Conservation (phyloP, 352 stramenopile species). For the Elongisporangium prolatum region DNA sequence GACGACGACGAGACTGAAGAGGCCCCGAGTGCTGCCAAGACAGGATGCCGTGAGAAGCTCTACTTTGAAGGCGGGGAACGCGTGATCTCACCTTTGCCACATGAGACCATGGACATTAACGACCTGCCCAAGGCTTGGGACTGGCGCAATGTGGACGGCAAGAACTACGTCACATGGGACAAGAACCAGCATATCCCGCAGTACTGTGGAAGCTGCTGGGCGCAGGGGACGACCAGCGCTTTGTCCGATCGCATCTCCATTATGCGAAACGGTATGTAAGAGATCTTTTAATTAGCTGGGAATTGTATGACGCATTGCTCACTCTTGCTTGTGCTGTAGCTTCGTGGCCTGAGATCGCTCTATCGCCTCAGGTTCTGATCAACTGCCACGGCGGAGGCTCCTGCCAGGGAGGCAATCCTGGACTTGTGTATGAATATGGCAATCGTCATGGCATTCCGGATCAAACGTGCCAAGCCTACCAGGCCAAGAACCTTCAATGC, state of each 20-base stretch:
- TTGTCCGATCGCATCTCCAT: slow-evolving; percentile 91
- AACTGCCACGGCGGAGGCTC: slow-evolving; percentile 80
- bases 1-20: slow-evolving; percentile 11
- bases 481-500: slow-evolving; percentile 80
- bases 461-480: slow-evolving; percentile 90
- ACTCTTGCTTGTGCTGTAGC: slow-evolving; percentile 22
- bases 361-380: slow-evolving; percentile 79
- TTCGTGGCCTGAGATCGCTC: slow-evolving; percentile 76
- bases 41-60: slow-evolving; percentile 56
- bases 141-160: slow-evolving; percentile 93
- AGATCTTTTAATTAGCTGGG: too few species aligned
- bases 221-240: slow-evolving; percentile 83
- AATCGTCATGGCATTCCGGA: slow-evolving; percentile 88
- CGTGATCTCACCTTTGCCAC: slow-evolving; percentile 63
- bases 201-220: slow-evolving; percentile 93
- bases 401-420: slow-evolving; percentile 77
- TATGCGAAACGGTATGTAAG: slow-evolving; percentile 84
- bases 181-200: slow-evolving; percentile 98
- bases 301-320: not conserved
- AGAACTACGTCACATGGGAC: slow-evolving; percentile 95
- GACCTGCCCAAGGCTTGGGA: slow-evolving; percentile 92
- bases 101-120: slow-evolving; percentile 67
- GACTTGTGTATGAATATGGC: slow-evolving; percentile 83
- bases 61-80: slow-evolving; percentile 61
- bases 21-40: slow-evolving; percentile 10